A percentile compares a stretch with the other conserved stretches of the same genome.
These are phyloP conservation scores for Pleurotus giganteus DNA, from an alignment of 768 basidiomycete genomes.

Conservation along the genomic window DNA sequence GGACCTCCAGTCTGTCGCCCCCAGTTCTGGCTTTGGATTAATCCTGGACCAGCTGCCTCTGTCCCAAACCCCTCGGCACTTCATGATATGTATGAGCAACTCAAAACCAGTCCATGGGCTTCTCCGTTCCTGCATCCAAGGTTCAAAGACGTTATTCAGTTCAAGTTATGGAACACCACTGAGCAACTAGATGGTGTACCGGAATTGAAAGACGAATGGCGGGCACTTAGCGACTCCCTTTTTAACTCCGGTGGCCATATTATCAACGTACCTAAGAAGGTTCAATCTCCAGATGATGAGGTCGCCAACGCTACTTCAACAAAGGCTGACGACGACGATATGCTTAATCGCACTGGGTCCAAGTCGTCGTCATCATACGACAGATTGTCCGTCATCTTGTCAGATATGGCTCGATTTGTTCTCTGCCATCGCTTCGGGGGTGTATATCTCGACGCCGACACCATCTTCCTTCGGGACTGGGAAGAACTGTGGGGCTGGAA, in stretches of 20 bases:
- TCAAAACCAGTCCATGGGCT: slow-evolving; percentile 85
- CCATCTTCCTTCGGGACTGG: slow-evolving; percentile 91
- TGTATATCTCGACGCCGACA: slow-evolving; percentile 93
- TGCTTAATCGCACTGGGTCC: slow-evolving; percentile 79
- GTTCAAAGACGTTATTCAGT: slow-evolving; percentile 85
- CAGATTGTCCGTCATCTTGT: slow-evolving; percentile 86
- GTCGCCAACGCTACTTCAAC: slow-evolving; percentile 52
- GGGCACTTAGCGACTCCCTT: slow-evolving; percentile 62
- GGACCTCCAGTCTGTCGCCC: slow-evolving; percentile 69
- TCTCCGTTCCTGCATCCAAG: slow-evolving; percentile 87
- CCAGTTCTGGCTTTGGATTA: slow-evolving; percentile 96
- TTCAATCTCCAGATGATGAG: slow-evolving; percentile 23
- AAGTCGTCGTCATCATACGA: slow-evolving; percentile 88
- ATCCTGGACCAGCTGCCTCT: slow-evolving; percentile 86
- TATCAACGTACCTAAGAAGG: slow-evolving; percentile 54
- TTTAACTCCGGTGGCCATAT: slow-evolving; percentile 88
- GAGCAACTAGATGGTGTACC: slow-evolving; percentile 87
- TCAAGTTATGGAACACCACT: slow-evolving; percentile 96
- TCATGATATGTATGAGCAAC: slow-evolving; percentile 76
- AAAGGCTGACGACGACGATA: slow-evolving; percentile 53
- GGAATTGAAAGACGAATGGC: slow-evolving; percentile 89
- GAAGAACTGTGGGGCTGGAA: slow-evolving; percentile 96
- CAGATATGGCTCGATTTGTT: slow-evolving; percentile 96
- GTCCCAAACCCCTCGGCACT: slow-evolving; percentile 78
- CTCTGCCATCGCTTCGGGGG: slow-evolving; percentile 93